Evolutionary conservation across 1,284 basidiomycete genomes (phyloP).

Genomic region (Violaceomyces palustris): DNA sequence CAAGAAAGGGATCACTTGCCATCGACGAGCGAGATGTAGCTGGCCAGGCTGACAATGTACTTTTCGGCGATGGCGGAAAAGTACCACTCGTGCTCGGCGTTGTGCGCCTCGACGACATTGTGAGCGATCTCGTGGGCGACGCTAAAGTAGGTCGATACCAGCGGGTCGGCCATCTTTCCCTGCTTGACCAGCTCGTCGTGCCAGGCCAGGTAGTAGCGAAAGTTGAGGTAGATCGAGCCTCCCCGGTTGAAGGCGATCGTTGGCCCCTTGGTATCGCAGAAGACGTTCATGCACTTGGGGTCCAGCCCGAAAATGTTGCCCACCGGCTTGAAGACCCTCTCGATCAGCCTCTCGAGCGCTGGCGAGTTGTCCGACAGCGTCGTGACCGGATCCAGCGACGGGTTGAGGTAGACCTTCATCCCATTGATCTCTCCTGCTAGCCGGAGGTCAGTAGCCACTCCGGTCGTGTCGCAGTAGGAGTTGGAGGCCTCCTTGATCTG

Average conservation of each 20-base stretch:
- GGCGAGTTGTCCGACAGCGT: constrained; percentile 45
- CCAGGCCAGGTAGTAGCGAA: constrained; percentile 77
- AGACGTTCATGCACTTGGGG: constrained; percentile 72
- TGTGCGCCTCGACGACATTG: constrained; percentile 69
- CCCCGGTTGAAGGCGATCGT: constrained; percentile 89
- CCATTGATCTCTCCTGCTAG: constrained; percentile 52
- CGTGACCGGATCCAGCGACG: constrained; percentile 31
- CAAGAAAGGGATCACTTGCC: constrained; percentile 1
- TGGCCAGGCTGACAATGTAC: constrained; percentile 54
- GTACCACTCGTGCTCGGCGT: constrained; percentile 75
- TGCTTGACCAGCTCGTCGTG: constrained; percentile 67
- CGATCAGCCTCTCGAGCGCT: constrained; percentile 50
- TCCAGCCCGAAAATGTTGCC: constrained; percentile 53
- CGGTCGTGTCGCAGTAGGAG: constrained; percentile 54
- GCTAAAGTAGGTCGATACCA: constrained; percentile 81
- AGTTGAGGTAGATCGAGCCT: constrained; percentile 82
- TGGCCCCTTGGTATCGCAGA: constrained; percentile 74
- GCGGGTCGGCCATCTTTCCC: constrained; percentile 65
- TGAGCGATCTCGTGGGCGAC: constrained; percentile 80
- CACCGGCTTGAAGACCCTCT: constrained; percentile 48
- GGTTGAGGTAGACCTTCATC: constrained; percentile 53
- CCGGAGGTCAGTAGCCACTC: constrained; percentile 49
- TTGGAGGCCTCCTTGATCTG: constrained; percentile 53
- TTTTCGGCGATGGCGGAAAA: constrained; percentile 83
- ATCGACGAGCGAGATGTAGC: constrained; percentile 27